Base-by-base conservation (phyloP, 208 protist species). In the Blastocrithidia nonstop region DNA sequence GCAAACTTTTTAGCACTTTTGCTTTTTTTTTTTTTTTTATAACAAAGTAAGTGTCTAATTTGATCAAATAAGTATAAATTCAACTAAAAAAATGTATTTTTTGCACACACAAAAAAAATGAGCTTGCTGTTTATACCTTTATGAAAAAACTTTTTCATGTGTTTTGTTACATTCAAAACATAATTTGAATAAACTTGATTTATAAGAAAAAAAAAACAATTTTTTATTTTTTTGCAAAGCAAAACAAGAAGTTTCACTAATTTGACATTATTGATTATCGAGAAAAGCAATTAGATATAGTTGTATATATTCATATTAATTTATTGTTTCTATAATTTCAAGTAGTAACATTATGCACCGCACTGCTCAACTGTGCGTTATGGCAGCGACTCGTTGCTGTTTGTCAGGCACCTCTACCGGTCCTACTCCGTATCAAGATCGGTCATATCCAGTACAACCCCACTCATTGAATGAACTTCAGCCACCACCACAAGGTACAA, bases 391-490 rank as follows among this genome's bases (percentile, higher is more conserved):
- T 37, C 75, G 75, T 40, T 79, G 16, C 66, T 82, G 32, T 74
- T 57, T 43, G 27, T 54, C 54, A 33, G 47, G 59, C 29, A 55
- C 50, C 16, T 59, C 54, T 31, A 45, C 67, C 36, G 75, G 75
- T 38, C 75, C 75, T 29, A 79, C 62, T 9, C 67, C 72, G 8
- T 90, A 84, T 59, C 80, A 90, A 57, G 80, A 90, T 56, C 78
- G 78, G 53, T 54, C 66, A 27, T 90, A 86, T 66, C 75, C 80
- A 22, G 63, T 86, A 23, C 80, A 90, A 54, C 80, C 80, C 9
- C 80, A 90, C 38, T 53, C 71, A 35, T 64, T 90, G 38, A 73
- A 75, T 51, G 70, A 85, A 57, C 64, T 83, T 20, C 61, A 83
- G 65, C 69, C 79, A 55, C 75, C 75, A 9, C 73, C 75, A 51